Conservation (phyloP, 257 asterid species). For the Solanum tarapatanum region DNA sequence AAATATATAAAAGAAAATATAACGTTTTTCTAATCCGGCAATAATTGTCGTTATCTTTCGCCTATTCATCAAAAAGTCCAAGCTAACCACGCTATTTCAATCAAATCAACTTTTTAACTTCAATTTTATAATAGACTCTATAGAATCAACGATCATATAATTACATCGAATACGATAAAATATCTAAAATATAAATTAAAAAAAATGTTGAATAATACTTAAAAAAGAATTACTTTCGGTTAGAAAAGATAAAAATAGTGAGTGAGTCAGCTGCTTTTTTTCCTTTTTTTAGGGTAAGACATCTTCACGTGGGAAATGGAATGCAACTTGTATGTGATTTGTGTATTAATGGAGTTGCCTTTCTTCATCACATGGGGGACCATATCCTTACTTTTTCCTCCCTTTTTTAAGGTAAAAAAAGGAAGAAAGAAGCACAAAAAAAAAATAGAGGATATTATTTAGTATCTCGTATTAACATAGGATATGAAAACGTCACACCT, state of each 20-base stretch:
- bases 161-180: not conserved
- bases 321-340: not conserved
- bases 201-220: not conserved
- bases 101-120: too few relatives aligned
- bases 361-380: not conserved
- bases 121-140: not conserved
- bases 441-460: too few relatives aligned
- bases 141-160: not conserved
- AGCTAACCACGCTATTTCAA: not conserved
- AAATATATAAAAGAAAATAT: not conserved
- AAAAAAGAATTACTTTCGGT: not conserved
- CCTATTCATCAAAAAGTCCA: not conserved
- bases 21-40: not conserved
- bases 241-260: not conserved
- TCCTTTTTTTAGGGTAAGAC: not conserved
- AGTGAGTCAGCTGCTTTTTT: not conserved
- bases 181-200: not conserved
- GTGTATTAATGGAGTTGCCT: not conserved
- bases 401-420: not conserved
- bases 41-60: not conserved
- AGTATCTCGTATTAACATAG: not conserved
- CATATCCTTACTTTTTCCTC: not conserved
- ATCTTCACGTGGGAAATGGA: not conserved
- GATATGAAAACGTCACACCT: fast-evolving
- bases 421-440: not conserved